Base-by-base conservation (phyloP, 331 rosid species). In the Pyrus hybrid region DNA sequence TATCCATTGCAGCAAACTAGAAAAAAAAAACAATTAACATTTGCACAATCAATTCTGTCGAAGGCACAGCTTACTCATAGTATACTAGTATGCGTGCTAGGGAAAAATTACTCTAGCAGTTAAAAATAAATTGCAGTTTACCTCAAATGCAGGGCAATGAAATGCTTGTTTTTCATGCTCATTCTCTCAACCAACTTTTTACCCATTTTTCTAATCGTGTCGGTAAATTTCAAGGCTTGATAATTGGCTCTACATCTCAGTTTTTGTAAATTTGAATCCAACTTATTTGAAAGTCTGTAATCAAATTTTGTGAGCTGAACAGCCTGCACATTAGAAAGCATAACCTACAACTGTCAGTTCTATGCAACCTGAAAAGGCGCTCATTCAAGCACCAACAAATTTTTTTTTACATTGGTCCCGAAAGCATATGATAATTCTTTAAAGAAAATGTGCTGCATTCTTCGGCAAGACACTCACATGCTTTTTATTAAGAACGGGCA, bases 121-220 rank as follows among this genome's bases (percentile, higher is more conserved):
- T 21, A 47, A n/a, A 81, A 75, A 70, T 26, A n/a, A 14, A 25
- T 62, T 54, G 71, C 43, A 72, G 35, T 73, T 81, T 75, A 93
- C 98, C 98, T 93, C 87, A 91, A 83, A 87, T 93, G 98, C 65
- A 93, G 88, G 79, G 97, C 89, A 78, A 90, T 87, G 82, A 89
- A 93, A 83, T 87, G 88, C 73, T 83, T 83, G 83, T 80, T 86
- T 82, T 82, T 87, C 83, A 77, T 85, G 83, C 87, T 86, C 96
- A 93, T 91, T 81, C 91, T 83, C 67, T 84, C 89, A 60, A 87
- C 82, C 83, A 93, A 86, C 76, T 51, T 79, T 22, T 83, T 80
- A 18, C 98, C 97, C 92, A 87, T 86, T 69, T 61, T 84, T 29
- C 76, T 82, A 77, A 93, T 91, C 25, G 86, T 54, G 32, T 86